These are phyloP conservation scores for Amniculicola lignicola DNA, from an alignment of 495 filamentous ascomycete species.

Conservation along the genomic window DNA sequence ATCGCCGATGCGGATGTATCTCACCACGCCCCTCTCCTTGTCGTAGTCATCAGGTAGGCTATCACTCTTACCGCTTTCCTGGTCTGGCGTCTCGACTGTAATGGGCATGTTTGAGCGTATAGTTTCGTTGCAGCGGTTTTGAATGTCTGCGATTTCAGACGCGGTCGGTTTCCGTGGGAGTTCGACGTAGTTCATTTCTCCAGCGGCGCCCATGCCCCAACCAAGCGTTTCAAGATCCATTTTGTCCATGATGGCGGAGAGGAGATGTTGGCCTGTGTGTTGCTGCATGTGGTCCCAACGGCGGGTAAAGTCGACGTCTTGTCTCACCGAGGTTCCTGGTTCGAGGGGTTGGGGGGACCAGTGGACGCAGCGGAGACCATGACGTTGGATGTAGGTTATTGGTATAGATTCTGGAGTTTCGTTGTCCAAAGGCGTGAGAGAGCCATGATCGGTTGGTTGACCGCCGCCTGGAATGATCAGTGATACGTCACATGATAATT, in stretches of 20 bases:
- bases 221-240: constrained; percentile 16
- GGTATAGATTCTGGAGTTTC: not conserved
- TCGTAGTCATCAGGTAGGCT: constrained; percentile 23
- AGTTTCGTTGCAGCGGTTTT: constrained; percentile 10
- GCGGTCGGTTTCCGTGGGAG: constrained; percentile 11
- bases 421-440: constrained; percentile 1
- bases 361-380: constrained; percentile 17
- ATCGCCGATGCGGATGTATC: constrained; percentile 21
- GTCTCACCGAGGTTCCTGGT: constrained; percentile 10
- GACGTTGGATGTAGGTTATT: constrained; percentile 20
- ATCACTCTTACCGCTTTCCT: not conserved
- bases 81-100: constrained; percentile 19
- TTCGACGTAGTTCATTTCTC: constrained; percentile 26
- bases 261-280: constrained; percentile 28
- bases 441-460: constrained; percentile 24
- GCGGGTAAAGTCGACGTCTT: constrained; percentile 22
- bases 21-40: constrained; percentile 19
- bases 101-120: constrained; percentile 18
- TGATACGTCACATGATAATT: too few relatives aligned
- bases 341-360: constrained; percentile 10
- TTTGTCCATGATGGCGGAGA: constrained; percentile 23
- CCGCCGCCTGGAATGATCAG: constrained; percentile 6
- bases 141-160: constrained; percentile 3
- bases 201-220: constrained; percentile 21
- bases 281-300: constrained; percentile 32